Percentiles rank a stretch among this genome's conserved stretches.
Evolutionary conservation across 1,284 basidiomycete genomes (phyloP).

Genomic region (Hypsizygus ulmarius): DNA sequence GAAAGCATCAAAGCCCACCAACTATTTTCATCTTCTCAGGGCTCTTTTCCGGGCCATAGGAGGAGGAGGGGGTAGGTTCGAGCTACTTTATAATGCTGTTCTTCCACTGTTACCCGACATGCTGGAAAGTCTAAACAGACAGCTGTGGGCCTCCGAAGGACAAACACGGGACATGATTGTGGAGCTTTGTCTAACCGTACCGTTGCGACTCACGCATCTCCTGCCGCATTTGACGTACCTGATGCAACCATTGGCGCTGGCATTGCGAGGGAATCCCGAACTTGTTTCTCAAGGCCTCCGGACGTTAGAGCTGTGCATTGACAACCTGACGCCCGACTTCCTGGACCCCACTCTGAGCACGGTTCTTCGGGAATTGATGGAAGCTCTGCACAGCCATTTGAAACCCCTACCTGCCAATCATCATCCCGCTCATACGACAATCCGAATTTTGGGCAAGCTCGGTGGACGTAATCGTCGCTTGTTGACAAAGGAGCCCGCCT

Average conservation of each 20-base stretch:
- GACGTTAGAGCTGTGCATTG: conserved; percentile 98
- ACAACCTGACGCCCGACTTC: conserved; percentile 98
- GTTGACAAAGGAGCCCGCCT: conserved; percentile 76
- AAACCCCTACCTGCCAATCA: conserved; percentile 91
- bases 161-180: conserved; percentile 88
- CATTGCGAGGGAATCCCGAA: conserved; percentile 85
- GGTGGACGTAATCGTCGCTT: conserved; percentile 93
- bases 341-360: conserved; percentile 95
- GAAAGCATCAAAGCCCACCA: conserved; percentile 86
- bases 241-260: conserved; percentile 95
- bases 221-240: conserved; percentile 94
- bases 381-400: conserved; percentile 87
- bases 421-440: conserved; percentile 91
- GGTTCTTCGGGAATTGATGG: conserved; percentile 92
- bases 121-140: conserved; percentile 92
- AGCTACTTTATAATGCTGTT: conserved; percentile 95
- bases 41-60: conserved; percentile 97
- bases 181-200: conserved; percentile 96
- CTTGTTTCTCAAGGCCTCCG: conserved; percentile 95
- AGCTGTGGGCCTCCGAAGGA: conserved; percentile 81
- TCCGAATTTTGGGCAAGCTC: conserved; percentile 95
- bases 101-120: conserved; percentile 95
- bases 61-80: conserved; percentile 90
- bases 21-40: conserved; percentile 94
- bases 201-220: conserved; percentile 92